Conservation (phyloP, 768 basidiomycete species). For the Agaricus bisporus region DNA sequence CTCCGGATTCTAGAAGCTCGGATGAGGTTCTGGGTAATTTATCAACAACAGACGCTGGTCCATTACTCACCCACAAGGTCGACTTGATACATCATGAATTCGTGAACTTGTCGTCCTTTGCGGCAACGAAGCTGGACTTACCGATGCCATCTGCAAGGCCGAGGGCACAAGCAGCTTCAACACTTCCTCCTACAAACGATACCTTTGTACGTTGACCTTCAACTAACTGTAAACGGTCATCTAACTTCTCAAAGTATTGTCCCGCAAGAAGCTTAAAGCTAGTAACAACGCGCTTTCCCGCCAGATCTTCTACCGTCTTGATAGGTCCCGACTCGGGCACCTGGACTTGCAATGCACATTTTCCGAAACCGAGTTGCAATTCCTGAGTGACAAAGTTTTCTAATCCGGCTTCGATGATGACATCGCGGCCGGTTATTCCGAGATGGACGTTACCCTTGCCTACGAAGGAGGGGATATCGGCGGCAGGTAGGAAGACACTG, state of each 20-base stretch:
- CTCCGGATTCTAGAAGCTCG: slow-evolving; percentile 75
- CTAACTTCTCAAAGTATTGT: slow-evolving; percentile 68
- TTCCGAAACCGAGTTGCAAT: slow-evolving; percentile 86
- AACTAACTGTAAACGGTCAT: slow-evolving; percentile 43
- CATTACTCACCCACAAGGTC: slow-evolving; percentile 81
- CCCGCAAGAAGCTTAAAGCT: slow-evolving; percentile 88
- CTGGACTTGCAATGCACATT: slow-evolving; percentile 85
- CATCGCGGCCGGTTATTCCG: slow-evolving; percentile 97
- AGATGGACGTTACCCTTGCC: slow-evolving; percentile 96
- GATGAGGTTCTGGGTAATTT: not conserved
- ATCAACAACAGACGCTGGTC: not conserved
- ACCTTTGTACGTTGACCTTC: slow-evolving; percentile 68
- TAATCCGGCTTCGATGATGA: slow-evolving; percentile 89
- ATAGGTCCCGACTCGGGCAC: slow-evolving; percentile 74
- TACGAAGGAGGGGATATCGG: slow-evolving; percentile 97
- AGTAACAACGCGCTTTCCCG: slow-evolving; percentile 90
- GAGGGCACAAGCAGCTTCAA: slow-evolving; percentile 95
- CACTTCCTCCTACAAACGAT: slow-evolving; percentile 95
- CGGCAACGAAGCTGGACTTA: slow-evolving; percentile 28
- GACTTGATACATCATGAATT: slow-evolving; percentile 39
- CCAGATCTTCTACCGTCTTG: slow-evolving; percentile 70
- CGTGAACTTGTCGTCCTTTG: slow-evolving; percentile 4
- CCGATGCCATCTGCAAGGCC: slow-evolving; percentile 97
- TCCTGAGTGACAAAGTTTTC: slow-evolving; percentile 69
- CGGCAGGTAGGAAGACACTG: slow-evolving; percentile 94